A percentile compares a stretch with the other conserved stretches of the same genome.
Evolutionary conservation across 2,329 filamentous ascomycete species (phyloP).

Genomic region (Akanthomyces lecanii): DNA sequence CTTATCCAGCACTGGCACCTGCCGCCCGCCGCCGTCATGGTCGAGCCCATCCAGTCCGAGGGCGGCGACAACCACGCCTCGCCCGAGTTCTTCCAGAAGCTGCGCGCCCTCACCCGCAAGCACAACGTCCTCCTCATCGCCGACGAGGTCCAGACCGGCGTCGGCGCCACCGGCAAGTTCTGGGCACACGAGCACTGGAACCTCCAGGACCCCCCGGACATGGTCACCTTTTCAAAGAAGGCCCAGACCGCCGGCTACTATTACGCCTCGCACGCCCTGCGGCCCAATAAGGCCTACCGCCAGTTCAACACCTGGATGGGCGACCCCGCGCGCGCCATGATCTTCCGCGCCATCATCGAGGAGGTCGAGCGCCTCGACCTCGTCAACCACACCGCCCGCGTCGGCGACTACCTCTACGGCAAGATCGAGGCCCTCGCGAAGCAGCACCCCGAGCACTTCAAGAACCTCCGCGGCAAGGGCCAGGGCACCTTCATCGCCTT

Average conservation of each 20-base stretch:
- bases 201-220: slow-evolving; percentile 73
- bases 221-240: slow-evolving; percentile 95
- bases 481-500: slow-evolving; percentile 92
- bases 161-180: slow-evolving; percentile 90
- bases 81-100: slow-evolving; percentile 77
- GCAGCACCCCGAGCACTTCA: slow-evolving; percentile 72
- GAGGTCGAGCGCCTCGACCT: slow-evolving; percentile 74
- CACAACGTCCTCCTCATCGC: slow-evolving; percentile 82
- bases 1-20: slow-evolving; percentile 75
- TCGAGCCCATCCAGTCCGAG: slow-evolving; percentile 92
- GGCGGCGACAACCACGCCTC: slow-evolving; percentile 93
- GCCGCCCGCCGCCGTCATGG: slow-evolving; percentile 74
- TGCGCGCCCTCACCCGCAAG: slow-evolving; percentile 73
- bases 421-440: slow-evolving; percentile 63
- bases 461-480: slow-evolving; percentile 80
- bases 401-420: slow-evolving; percentile 73
- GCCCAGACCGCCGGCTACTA: slow-evolving; percentile 92
- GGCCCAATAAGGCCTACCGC: slow-evolving; percentile 88
- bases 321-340: slow-evolving; percentile 76
- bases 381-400: slow-evolving; percentile 72
- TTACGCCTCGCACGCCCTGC: slow-evolving; percentile 72
- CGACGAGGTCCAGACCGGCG: slow-evolving; percentile 90
- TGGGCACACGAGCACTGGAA: slow-evolving; percentile 97
- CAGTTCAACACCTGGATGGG: slow-evolving; percentile 99
- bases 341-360: slow-evolving; percentile 81